Conservation (phyloP, 768 basidiomycete genomes). For the Mycena alexandri region DNA sequence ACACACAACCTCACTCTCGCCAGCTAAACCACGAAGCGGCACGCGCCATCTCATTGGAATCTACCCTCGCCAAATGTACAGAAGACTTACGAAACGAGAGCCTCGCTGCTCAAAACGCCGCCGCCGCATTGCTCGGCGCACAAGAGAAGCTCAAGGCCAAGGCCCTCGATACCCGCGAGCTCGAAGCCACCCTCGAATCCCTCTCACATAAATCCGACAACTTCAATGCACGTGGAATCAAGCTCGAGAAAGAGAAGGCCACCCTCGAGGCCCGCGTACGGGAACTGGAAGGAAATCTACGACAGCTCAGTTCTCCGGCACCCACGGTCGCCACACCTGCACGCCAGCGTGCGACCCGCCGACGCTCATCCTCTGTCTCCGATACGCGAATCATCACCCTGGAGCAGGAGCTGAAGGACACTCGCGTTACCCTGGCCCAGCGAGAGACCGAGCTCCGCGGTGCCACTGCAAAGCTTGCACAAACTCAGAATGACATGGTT, state of each 20-base stretch:
- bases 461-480: constrained; percentile 62
- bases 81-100: constrained; percentile 71
- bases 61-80: constrained; percentile 59
- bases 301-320: constrained; percentile 49
- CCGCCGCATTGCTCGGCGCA: constrained; percentile 60
- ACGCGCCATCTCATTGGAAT: constrained; percentile 68
- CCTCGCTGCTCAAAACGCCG: constrained; percentile 63
- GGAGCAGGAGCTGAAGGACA: constrained; percentile 68
- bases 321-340: constrained; percentile 45
- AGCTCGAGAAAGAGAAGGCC: constrained; percentile 69
- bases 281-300: constrained; percentile 65
- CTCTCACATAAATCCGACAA: constrained; percentile 67
- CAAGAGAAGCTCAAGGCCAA: constrained; percentile 65
- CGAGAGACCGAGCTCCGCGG: constrained; percentile 59
- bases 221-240: constrained; percentile 54
- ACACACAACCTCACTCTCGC: constrained; percentile 23
- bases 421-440: constrained; percentile 56
- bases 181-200: constrained; percentile 68
- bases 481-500: constrained; percentile 61
- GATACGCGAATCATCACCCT: constrained; percentile 62
- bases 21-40: constrained; percentile 71
- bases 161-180: constrained; percentile 63
- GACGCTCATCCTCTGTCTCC: constrained; percentile 72
- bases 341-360: constrained; percentile 54
- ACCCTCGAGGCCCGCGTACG: constrained; percentile 68